Evolutionary conservation across 1,139 yeast species (phyloP).

Genomic region (Saccharomyces hybrid): DNA sequence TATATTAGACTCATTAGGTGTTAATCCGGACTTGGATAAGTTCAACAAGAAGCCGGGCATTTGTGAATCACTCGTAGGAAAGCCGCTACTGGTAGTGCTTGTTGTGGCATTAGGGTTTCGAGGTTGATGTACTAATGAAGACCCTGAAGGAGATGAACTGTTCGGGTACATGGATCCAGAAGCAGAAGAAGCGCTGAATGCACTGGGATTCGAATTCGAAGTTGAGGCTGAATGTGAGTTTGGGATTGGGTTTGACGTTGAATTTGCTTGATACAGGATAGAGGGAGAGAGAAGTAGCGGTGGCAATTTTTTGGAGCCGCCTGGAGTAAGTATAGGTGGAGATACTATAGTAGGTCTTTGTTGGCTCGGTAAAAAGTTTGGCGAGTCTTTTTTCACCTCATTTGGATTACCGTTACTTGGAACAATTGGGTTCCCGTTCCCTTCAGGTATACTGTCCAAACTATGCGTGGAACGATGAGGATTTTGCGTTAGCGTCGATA

Average conservation of each 20-base stretch:
- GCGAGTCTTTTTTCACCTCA: conserved; percentile 14
- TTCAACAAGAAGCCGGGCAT: conserved; percentile 23
- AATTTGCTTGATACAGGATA: conserved; percentile 15
- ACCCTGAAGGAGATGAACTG: background rate
- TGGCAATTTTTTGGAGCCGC: conserved; percentile 50
- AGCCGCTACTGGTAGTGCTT: background rate
- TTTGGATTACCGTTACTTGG: conserved; percentile 1
- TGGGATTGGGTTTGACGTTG: conserved; percentile 29
- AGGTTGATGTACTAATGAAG: background rate
- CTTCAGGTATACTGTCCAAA: background rate
- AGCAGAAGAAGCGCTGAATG: conserved; percentile 19
- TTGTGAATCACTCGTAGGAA: conserved; percentile 3
- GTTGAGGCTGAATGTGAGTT: background rate
- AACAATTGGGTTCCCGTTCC: background rate
- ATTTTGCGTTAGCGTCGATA: background rate
- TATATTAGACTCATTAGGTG: conserved; percentile 61
- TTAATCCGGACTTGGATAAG: conserved; percentile 48
- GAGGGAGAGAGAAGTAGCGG: conserved; percentile 39
- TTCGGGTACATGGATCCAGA: conserved; percentile 4
- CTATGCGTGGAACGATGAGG: background rate
- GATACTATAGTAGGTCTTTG: conserved; percentile 30
- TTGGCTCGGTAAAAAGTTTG: conserved; percentile 9
- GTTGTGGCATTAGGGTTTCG: background rate
- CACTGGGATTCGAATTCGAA: conserved; percentile 1
- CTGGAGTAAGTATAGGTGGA: conserved; percentile 53